Evolutionary conservation across 257 asterid species (phyloP), one percentile per base, ranked within the genome.

Genomic region (Solanum bulbocastanum): DNA sequence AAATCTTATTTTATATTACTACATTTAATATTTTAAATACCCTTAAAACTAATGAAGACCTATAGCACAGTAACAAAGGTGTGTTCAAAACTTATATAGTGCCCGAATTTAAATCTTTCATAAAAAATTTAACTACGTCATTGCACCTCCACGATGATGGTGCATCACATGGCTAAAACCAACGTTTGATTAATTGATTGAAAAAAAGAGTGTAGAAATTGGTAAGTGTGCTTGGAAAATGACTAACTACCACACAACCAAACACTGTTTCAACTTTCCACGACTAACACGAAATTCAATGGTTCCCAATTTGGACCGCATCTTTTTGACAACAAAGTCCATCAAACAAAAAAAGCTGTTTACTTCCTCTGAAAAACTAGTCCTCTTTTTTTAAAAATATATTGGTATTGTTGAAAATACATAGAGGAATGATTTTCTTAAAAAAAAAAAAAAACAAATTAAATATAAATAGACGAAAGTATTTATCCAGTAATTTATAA

Each of bases 51-150:
- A 52, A 16, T 5, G 23, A 52, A 16, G 10, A 16, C 10, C 0
- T 52, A 16, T 52, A 52, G 10, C 62, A 6, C 23, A 52, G 1
- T 52, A 52, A 52, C 4, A 52, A 52, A 4, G 4, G 4, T 52
- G 62, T 18, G 10, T 52, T 52, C 8, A 52, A 52, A 39, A 10
- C 42, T 39, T 7, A 39, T 39, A 39, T 39, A 39, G 8, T 52
- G 0, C 23, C n/a, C 4, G 1, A 52, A 52, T 52, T 18, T 52
- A 0, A 52, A 52, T 52, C 3, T 18, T 18, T 6, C 62, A 52
- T 18, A 6, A 52, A 52, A 52, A 6, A 0, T 6, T 1, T 52
- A 52, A 0, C n/a, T 52, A 52, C 1, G n/a, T 0, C 62, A 52
- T 16, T 52, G 0, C 22, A 6, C 22, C 23, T 52, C 3, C 10